Conservation (phyloP, 345 rosid species). For the Toxicodendron radicans region DNA sequence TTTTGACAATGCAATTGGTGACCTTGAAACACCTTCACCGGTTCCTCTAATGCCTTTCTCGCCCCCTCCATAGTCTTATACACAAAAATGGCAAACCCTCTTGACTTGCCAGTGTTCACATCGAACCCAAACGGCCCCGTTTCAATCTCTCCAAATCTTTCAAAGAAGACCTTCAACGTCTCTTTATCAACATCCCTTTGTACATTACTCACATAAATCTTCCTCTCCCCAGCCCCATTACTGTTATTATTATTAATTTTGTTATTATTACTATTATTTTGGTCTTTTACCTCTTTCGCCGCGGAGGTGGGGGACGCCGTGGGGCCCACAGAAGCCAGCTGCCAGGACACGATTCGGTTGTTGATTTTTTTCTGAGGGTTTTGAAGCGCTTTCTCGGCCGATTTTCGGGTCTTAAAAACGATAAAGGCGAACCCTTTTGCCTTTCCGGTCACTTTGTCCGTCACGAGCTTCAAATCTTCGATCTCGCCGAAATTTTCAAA, state of each 20-base stretch:
- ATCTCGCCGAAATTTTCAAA: conserved; percentile 37
- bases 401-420: conserved; percentile 31
- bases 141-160: conserved; percentile 21
- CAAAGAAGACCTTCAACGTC: conserved; percentile 10
- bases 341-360: conserved; percentile 35
- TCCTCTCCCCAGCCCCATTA: conserved; percentile 8
- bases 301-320: background rate
- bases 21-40: conserved; percentile 24
- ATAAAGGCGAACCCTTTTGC: conserved; percentile 49
- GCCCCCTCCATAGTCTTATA: conserved; percentile 18
- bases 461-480: conserved; percentile 45
- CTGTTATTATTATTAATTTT: too few species aligned
- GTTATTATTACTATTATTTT: too few species aligned
- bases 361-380: conserved; percentile 39
- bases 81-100: conserved; percentile 17
- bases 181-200: conserved; percentile 14
- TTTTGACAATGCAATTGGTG: conserved; percentile 20
- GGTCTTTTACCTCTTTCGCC: background rate
- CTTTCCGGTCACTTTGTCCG: conserved; percentile 42
- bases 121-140: conserved; percentile 17
- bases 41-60: conserved; percentile 28
- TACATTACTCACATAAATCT: conserved; percentile 21
- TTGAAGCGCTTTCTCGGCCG: conserved; percentile 38
- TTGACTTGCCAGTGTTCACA: conserved; percentile 1
- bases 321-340: conserved; percentile 34